Conservation (phyloP, 768 basidiomycete species). For the Leccinum obscurum region DNA sequence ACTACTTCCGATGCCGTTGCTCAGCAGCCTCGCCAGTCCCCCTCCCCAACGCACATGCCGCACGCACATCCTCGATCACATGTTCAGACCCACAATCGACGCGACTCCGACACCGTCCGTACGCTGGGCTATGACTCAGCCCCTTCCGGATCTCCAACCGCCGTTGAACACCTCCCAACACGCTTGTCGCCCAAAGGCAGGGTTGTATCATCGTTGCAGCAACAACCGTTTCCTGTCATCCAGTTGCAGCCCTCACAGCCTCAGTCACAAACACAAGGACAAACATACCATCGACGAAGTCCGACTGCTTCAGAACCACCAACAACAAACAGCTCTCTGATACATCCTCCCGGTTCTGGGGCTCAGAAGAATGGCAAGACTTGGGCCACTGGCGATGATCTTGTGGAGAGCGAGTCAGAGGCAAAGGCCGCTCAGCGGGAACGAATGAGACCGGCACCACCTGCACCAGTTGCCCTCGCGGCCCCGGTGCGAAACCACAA, state of each 20-base stretch:
- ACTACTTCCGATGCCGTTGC: slow-evolving; percentile 13
- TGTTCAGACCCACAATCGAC: slow-evolving; percentile 54
- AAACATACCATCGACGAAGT: slow-evolving; percentile 59
- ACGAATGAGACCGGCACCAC: slow-evolving; percentile 35
- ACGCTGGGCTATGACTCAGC: slow-evolving; percentile 39
- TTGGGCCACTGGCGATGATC: slow-evolving; percentile 49
- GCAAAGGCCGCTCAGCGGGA: slow-evolving; percentile 28
- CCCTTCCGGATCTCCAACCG: slow-evolving; percentile 56
- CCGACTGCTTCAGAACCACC: slow-evolving; percentile 67
- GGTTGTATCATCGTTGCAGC: slow-evolving; percentile 20
- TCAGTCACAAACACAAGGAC: slow-evolving; percentile 24
- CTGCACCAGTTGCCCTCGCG: slow-evolving; percentile 23
- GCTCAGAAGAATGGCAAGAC: slow-evolving; percentile 38
- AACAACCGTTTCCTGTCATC: slow-evolving; percentile 30
- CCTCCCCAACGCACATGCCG: slow-evolving; percentile 48
- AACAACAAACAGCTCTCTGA: slow-evolving; percentile 39
- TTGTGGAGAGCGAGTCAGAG: slow-evolving; percentile 38
- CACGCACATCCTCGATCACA: slow-evolving; percentile 33
- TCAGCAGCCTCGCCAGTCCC: slow-evolving; percentile 48
- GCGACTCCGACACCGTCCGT: slow-evolving; percentile 77
- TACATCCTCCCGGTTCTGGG: slow-evolving; percentile 17
- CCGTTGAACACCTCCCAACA: slow-evolving; percentile 41
- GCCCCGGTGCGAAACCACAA: slow-evolving; percentile 41
- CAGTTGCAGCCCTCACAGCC: slow-evolving; percentile 24
- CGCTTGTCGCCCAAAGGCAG: slow-evolving; percentile 35